These are phyloP conservation scores for Senecio squalidus DNA, from an alignment of 140 eudicot species.

Conservation along the genomic window DNA sequence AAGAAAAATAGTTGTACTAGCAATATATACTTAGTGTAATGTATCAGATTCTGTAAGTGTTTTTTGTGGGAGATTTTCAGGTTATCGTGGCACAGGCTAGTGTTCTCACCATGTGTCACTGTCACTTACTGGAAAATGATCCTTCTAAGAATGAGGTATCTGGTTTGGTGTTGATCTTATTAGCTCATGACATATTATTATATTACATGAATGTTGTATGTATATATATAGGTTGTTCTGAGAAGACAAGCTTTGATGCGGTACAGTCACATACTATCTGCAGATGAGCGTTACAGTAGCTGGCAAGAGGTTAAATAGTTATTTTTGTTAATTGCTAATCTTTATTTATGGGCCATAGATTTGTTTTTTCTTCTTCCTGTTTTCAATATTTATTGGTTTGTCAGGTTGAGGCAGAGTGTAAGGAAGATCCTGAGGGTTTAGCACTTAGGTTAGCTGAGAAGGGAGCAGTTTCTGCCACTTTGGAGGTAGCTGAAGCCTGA, in stretches of 20 bases:
- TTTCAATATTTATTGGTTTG: background rate
- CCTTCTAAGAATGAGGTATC: constrained; percentile 67
- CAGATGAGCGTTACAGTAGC: constrained; percentile 75
- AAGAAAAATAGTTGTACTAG: no score
- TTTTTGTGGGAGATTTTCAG: no score
- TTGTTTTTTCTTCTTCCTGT: no score
- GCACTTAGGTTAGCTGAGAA: constrained; percentile 95
- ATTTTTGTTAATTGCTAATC: constrained; percentile 1
- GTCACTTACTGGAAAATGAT: constrained; percentile 69
- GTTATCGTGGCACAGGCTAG: no score
- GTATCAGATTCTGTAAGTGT: no score
- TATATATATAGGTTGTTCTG: constrained; percentile 57
- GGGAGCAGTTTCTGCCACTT: constrained; percentile 96
- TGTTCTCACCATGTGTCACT: constrained; percentile 97
- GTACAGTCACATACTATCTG: constrained; percentile 81
- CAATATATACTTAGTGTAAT: no score
- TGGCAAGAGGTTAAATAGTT: constrained; percentile 92
- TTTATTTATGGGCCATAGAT: no score
- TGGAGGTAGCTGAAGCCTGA: constrained; percentile 96
- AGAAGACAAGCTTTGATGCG: constrained; percentile 76
- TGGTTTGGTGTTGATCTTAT: constrained; percentile 10
- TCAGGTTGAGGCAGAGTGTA: constrained; percentile 88
- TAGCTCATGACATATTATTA: background rate
- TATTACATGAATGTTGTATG: constrained; percentile 16
- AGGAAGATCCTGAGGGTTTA: constrained; percentile 95